Evolutionary conservation across 805 yeast species (phyloP), one percentile per base, ranked within the genome.

Genomic region (Saccharomycopsis fibuligera): DNA sequence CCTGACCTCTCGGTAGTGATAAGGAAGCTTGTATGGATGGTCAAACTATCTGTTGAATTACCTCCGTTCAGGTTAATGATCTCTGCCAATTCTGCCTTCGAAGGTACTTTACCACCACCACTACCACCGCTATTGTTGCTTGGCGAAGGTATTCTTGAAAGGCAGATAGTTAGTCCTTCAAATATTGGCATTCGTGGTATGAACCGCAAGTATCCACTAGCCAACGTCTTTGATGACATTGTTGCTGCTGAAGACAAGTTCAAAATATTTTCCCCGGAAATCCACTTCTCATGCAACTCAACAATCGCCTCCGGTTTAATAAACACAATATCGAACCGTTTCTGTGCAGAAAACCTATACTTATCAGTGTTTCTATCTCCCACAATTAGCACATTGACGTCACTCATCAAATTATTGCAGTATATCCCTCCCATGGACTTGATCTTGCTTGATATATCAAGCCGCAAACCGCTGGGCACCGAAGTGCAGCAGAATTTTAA

Each of bases 1-100:
- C 87, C 87, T 16, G 63, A 58, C 23, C 62, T 62, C 42, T 72
- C 77, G 25, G 77, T 68, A n/a, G 79, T 71, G 3, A 81, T 68
- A 0, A 81, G 63, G 50, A 73, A 68, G 2, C 68, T 56, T 41
- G 69, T 69, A 4, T 68, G 62, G 6, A 65, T 63, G 2, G 78
- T 73, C 33, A 81, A 62, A 1, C 82, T 70, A 21, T 74, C 76
- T 0, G 78, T 69, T 1, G 73, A 71, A 17, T 60, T 62, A 3
- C 83, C 86, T 2, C 81, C 82, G 56, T 73, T 59, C 3, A 64
- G 60, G 31, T 54, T 59, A 6, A 81, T 65, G 3, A 68, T 43
- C 5, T 61, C 56, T 1, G 63, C 50, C 4, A 79, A 56, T 25
- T 62, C 62, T 2, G 60, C 58, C 33, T 66, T 62, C 5, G 61